These are phyloP conservation scores for Zelonia costaricensis DNA, from an alignment of 208 protist species.

Conservation along the genomic window DNA sequence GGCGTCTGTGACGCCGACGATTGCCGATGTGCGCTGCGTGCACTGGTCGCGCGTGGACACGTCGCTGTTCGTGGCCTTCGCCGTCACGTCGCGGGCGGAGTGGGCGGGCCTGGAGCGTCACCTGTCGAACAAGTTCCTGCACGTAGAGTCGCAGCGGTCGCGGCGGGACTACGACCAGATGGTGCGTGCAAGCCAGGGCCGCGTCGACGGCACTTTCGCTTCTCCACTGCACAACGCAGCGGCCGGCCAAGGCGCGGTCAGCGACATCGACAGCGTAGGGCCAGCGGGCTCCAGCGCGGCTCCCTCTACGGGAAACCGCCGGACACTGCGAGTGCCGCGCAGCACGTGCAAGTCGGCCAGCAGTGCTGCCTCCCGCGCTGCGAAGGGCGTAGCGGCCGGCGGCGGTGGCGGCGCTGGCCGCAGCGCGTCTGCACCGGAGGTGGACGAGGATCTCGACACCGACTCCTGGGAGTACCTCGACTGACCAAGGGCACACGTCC, in stretches of 20 bases:
- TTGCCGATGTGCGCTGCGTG: slow-evolving; percentile 48
- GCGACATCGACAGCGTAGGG: too few relatives aligned
- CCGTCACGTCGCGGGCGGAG: slow-evolving; percentile 31
- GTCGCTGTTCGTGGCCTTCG: slow-evolving; percentile 73
- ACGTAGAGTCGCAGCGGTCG: slow-evolving; percentile 26
- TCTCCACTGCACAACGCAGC: slow-evolving; percentile 33
- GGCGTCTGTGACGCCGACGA: slow-evolving; percentile 32
- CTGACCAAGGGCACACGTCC: neutral
- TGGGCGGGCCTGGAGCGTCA: slow-evolving; percentile 39
- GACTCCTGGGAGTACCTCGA: slow-evolving; percentile 39
- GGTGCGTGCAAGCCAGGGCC: slow-evolving; percentile 4
- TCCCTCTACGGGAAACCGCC: too few relatives aligned
- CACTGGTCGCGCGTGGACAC: slow-evolving; percentile 64
- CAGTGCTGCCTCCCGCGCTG: neutral
- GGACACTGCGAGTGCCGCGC: slow-evolving; percentile 7
- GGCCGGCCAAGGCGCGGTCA: too few relatives aligned
- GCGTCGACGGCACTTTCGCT: slow-evolving; percentile 16
- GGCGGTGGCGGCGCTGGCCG: too few relatives aligned
- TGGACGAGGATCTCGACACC: slow-evolving; percentile 2
- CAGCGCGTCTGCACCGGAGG: too few relatives aligned
- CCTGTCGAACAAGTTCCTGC: slow-evolving; percentile 39
- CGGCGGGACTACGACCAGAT: slow-evolving; percentile 22
- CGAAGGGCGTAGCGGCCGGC: neutral
- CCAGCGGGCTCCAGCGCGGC: too few relatives aligned
- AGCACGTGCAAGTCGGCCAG: neutral